A percentile compares a stretch with the other conserved stretches of the same genome.
Evolutionary conservation across 352 stramenopile species (phyloP).

Genomic region (Phytophthora parvispora): DNA sequence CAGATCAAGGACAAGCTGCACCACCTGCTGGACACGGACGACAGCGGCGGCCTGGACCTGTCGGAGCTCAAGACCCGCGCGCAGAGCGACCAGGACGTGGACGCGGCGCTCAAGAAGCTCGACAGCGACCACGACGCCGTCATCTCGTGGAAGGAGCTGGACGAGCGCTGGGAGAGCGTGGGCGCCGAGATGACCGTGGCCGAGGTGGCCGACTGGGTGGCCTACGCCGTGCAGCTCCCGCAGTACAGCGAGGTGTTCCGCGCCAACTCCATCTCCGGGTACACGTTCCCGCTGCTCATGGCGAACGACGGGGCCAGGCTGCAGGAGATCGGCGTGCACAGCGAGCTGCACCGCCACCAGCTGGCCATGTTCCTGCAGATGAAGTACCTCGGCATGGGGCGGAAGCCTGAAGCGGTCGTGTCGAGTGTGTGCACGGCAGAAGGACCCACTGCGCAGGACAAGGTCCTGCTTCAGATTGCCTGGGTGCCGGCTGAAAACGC

Average conservation of each 20-base stretch:
- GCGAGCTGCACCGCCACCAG: constrained; percentile 81
- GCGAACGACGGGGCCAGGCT: constrained; percentile 79
- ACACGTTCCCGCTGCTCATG: constrained; percentile 91
- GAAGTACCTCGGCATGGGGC: constrained; percentile 85
- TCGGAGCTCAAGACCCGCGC: constrained; percentile 73
- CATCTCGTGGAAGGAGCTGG: constrained; percentile 86
- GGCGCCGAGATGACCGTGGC: constrained; percentile 89
- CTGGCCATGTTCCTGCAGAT: constrained; percentile 87
- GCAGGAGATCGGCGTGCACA: constrained; percentile 77
- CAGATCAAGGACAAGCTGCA: constrained; percentile 88
- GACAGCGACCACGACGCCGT: constrained; percentile 83
- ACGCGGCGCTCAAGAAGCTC: constrained; percentile 77
- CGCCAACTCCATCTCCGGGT: constrained; percentile 84
- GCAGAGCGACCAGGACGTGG: constrained; percentile 71
- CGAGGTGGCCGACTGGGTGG: constrained; percentile 87
- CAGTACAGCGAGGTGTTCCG: constrained; percentile 87
- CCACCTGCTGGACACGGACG: constrained; percentile 81
- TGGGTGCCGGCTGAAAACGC: constrained; percentile 62
- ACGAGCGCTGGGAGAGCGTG: constrained; percentile 82
- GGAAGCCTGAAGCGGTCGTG: constrained; percentile 58
- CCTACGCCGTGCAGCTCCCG: constrained; percentile 82
- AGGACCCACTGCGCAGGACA: constrained; percentile 27
- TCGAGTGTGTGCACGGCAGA: constrained; percentile 51
- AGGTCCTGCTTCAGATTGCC: constrained; percentile 62
- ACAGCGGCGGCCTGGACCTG: constrained; percentile 79